phyloP scores from a whole-genome alignment of 2,329 filamentous ascomycete genomes.

The Thelonectria rubi region DNA sequence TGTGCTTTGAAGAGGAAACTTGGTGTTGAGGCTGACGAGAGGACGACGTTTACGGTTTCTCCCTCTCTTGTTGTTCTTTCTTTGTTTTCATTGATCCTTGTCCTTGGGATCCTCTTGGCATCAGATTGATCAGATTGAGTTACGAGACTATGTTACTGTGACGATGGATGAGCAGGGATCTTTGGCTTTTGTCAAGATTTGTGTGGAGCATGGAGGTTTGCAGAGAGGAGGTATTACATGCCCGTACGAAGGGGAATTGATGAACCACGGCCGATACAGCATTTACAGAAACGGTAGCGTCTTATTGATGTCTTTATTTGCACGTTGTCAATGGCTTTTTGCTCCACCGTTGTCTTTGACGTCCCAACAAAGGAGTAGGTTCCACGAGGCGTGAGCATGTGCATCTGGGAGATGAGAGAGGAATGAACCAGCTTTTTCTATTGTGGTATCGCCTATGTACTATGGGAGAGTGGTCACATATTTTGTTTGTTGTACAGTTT shows the following conservation, averaged over 20 bases:
- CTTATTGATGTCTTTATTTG: background rate
- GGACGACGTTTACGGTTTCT: background rate
- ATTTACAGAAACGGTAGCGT: background rate
- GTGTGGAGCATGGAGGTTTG: conserved; percentile 7
- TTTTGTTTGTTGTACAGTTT: conserved; percentile 9
- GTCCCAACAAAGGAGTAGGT: background rate
- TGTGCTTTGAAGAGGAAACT: background rate
- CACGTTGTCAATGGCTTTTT: background rate
- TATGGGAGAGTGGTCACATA: conserved; percentile 9
- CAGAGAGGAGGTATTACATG: background rate
- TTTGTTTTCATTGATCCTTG: conserved; percentile 5
- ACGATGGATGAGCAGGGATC: conserved; percentile 6
- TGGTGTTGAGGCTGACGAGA: background rate
- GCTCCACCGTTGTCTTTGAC: background rate
- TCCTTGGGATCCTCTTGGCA: conserved; percentile 11
- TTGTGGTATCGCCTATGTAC: conserved; percentile 12
- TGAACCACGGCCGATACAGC: background rate
- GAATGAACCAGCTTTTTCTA: conserved; percentile 18
- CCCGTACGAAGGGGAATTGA: too few relatives aligned
- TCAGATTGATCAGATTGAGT: conserved; percentile 24
- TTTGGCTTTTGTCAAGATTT: conserved; percentile 8
- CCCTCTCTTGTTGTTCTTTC: conserved; percentile 7
- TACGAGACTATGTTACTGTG: conserved; percentile 6
- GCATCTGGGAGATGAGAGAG: conserved; percentile 3
- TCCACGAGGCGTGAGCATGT: background rate